Evolutionary conservation across 2,329 filamentous ascomycete genomes (phyloP).

Genomic region (Lithohypha guttulata): DNA sequence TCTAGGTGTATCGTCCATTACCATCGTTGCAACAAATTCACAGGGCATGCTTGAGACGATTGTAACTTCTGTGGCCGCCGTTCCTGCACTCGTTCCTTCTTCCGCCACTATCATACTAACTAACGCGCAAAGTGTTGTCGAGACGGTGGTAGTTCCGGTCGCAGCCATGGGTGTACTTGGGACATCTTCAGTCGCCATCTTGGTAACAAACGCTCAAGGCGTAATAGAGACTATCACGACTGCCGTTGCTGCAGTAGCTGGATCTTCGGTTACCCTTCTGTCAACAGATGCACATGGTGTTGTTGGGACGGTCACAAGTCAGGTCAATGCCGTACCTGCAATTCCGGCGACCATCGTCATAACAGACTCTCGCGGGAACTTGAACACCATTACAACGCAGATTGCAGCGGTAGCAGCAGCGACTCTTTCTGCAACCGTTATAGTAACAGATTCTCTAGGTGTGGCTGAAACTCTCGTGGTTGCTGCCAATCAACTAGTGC

Average conservation of each 20-base stretch:
- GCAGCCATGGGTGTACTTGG: background rate
- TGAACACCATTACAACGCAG: too few species aligned
- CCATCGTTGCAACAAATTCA: background rate
- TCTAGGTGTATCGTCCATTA: background rate
- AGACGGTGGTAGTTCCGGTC: too few species aligned
- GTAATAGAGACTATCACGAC: background rate
- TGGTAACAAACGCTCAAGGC: background rate
- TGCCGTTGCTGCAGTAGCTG: background rate
- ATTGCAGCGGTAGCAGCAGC: background rate
- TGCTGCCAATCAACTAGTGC: background rate
- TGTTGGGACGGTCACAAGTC: background rate
- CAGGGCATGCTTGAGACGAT: background rate
- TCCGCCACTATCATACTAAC: too few species aligned
- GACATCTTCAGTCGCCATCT: background rate
- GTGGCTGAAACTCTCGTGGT: slow-evolving; percentile 1
- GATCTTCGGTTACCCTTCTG: background rate
- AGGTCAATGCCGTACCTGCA: too few species aligned
- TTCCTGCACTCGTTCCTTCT: too few species aligned
- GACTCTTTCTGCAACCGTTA: background rate
- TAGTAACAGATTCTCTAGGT: background rate
- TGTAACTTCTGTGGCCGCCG: background rate
- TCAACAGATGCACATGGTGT: background rate
- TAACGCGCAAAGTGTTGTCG: too few species aligned
- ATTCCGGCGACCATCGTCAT: too few species aligned
- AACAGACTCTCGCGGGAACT: too few species aligned